Base-by-base conservation (phyloP, 768 basidiomycete species). In the Leccinum longicurvipes region DNA sequence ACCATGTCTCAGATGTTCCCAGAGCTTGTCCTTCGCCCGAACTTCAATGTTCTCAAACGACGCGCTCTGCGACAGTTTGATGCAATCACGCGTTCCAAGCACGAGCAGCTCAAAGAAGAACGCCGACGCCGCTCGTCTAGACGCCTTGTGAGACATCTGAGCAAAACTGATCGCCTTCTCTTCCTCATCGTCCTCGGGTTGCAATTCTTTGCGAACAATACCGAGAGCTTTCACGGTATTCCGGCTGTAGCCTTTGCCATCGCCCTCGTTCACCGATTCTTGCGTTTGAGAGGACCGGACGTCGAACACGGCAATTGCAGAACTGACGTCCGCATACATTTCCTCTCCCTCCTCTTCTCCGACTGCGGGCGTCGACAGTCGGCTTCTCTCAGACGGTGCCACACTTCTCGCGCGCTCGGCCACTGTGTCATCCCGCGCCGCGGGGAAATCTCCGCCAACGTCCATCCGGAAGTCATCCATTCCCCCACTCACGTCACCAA, bases 81-180 rank as follows among this genome's bases (percentile, higher is more conserved):
- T 77, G 67, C 90, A 93, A 70, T 98, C 95, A 31, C 91, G 86
- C 4, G 96, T 98, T 10, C 93, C 87, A 1, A 99, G 83, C 2
- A 98, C 93, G 27, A 99, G 85, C 31, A 98, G 74, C 72, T 99
- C 97, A 68, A 99, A 99, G 80, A 99, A 99, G 78, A 99, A 98
- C 2, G 93, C 86, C 1, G 96, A 85, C 1, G 96, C 93, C 12
- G 94, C 97, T 41, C 93, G 85, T 47, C 91, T 87, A 10, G 92
- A 89, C 12, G 93, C 92, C 78, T 91, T 91, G 60, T 89, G 80
- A 14, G 91, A 79, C 76, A 93, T 80, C 64, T 82, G 76, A 39
- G 82, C 80, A 76, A 98, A 98, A 65, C 87, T 91, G 63, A 95
- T 73, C 9, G 74, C 71, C 70, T 84, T 88, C 29, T 85, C 84